These are phyloP conservation scores for Ogataea ganodermae DNA, from an alignment of 805 yeast species.

Conservation along the genomic window DNA sequence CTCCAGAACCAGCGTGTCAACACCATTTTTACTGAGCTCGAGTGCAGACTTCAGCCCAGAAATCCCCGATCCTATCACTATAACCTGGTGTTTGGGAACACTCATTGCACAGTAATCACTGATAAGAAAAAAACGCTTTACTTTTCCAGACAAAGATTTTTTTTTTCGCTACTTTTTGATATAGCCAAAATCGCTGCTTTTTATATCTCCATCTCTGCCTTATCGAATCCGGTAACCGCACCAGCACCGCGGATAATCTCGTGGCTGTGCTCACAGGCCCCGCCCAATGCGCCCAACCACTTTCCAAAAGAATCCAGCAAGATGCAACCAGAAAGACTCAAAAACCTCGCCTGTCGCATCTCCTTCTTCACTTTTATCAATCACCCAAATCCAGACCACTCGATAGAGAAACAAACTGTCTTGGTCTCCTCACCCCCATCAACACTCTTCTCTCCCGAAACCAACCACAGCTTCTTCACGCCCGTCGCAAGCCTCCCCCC, in stretches of 20 bases:
- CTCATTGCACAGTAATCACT: background rate
- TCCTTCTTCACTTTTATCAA: background rate
- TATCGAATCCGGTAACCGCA: too few species aligned
- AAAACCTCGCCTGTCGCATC: too few species aligned
- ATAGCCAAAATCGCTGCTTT: background rate
- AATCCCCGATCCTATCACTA: constrained; percentile 58
- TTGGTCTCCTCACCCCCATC: constrained; percentile 16
- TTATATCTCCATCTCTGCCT: background rate
- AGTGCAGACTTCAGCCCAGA: constrained; percentile 53
- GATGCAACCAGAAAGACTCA: too few species aligned
- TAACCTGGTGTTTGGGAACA: constrained; percentile 30
- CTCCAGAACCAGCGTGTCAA: constrained; percentile 48
- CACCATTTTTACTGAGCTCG: constrained; percentile 38
- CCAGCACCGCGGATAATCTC: constrained; percentile 6
- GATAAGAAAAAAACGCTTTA: too few species aligned
- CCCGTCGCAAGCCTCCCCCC: constrained; percentile 94
- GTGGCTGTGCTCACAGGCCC: too few species aligned
- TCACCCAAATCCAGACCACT: constrained; percentile 97
- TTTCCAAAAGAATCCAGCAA: too few species aligned
- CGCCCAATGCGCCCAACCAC: too few species aligned
- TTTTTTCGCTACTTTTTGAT: too few species aligned
- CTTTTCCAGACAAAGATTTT: too few species aligned
- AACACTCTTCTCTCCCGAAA: constrained; percentile 41
- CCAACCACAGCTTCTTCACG: constrained; percentile 82
- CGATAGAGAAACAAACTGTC: constrained; percentile 64